Evolutionary conservation across 1,284 basidiomycete species (phyloP).

Genomic region (Irpex rosettiformis): DNA sequence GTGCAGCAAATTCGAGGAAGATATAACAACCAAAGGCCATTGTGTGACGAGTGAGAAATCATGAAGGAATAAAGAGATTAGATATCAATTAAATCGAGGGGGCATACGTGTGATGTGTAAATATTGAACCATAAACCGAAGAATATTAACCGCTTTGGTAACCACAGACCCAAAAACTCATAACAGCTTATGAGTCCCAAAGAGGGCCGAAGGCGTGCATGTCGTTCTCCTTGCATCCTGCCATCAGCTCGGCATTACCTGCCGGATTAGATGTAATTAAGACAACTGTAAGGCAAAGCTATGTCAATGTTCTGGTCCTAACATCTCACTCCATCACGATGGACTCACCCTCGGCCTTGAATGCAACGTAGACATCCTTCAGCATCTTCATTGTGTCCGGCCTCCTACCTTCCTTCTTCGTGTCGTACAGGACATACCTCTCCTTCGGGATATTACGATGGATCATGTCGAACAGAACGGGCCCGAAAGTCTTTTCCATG

Average conservation of each 20-base stretch:
- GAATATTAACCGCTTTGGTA: too few relatives aligned
- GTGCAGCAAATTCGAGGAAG: too few relatives aligned
- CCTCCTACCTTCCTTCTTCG: conserved; percentile 43
- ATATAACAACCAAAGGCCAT: too few relatives aligned
- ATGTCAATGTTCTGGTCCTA: not conserved
- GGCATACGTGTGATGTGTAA: too few relatives aligned
- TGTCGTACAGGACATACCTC: conserved; percentile 56
- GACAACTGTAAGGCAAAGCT: conserved; percentile 1
- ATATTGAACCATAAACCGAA: too few relatives aligned
- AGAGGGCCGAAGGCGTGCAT: conserved; percentile 14
- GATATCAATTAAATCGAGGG: too few relatives aligned
- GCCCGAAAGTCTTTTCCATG: conserved; percentile 34
- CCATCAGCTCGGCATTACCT: conserved; percentile 12
- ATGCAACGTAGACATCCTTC: conserved; percentile 29
- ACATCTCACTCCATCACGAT: not conserved
- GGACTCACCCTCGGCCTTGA: conserved; percentile 34
- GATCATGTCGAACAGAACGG: conserved; percentile 37
- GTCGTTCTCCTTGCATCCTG: conserved; percentile 12
- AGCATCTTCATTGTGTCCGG: conserved; percentile 36
- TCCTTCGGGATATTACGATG: conserved; percentile 45
- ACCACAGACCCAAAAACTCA: too few relatives aligned
- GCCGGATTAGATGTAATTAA: conserved; percentile 12
- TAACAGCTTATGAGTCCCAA: conserved; percentile 11
- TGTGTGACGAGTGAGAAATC: too few relatives aligned
- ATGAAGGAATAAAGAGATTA: too few relatives aligned